phyloP scores from a whole-genome alignment of 129 eudicot species.

The Chrysanthemum lavandulifolium region DNA sequence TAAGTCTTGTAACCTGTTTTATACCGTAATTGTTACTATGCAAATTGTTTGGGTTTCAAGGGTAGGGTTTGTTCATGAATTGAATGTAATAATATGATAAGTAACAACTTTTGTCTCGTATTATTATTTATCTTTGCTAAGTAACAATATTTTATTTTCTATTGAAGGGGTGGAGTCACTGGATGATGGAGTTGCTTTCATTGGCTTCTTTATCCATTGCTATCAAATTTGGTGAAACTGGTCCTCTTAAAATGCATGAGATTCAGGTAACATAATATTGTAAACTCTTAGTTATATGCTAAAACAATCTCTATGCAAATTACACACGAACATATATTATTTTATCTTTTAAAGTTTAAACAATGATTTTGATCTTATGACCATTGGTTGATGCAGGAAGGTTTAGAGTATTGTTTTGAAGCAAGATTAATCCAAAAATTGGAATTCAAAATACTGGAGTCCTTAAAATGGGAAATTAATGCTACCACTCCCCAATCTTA shows the following conservation, averaged over 20 bases:
- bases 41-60: conserved; percentile 9
- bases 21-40: background rate
- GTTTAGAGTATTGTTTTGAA: conserved; percentile 42
- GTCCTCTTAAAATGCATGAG: conserved; percentile 44
- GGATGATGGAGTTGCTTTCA: conserved; percentile 61
- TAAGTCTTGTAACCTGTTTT: conserved; percentile 26
- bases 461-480: conserved; percentile 53
- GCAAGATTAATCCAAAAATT: conserved; percentile 46
- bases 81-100: no score
- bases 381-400: conserved; percentile 22
- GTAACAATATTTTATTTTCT: background rate
- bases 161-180: conserved; percentile 53
- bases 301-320: no score
- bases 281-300: no score
- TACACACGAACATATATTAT: no score
- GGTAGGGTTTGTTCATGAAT: conserved; percentile 21
- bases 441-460: conserved; percentile 54
- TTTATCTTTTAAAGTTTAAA: background rate
- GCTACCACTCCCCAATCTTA: conserved; percentile 51
- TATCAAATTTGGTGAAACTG: conserved; percentile 56
- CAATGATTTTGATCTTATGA: background rate
- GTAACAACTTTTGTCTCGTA: no score
- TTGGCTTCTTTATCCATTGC: conserved; percentile 65
- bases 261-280: conserved; percentile 40
- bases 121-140: no score